Evolutionary conservation across 148 eudicot species (phyloP).

Genomic region (Chenopodium berlandieri): DNA sequence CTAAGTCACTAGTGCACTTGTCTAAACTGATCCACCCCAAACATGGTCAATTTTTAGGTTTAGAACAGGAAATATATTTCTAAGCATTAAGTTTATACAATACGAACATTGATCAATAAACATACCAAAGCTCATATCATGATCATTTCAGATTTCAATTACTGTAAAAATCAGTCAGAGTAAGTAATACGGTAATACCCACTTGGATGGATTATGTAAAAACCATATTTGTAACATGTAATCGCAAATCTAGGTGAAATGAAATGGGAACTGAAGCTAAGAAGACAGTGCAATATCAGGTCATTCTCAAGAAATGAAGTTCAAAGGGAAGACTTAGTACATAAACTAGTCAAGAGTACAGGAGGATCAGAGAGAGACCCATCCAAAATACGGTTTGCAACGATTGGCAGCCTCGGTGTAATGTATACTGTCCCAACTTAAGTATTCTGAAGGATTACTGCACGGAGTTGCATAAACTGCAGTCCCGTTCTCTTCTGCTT

Average conservation of each 20-base stretch:
- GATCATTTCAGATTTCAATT: no score
- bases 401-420: constrained; percentile 72
- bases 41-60: no score
- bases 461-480: constrained; percentile 40
- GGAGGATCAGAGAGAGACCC: constrained; percentile 31
- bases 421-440: constrained; percentile 86
- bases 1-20: no score
- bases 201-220: no score
- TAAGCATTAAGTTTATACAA: no score
- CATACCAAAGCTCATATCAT: neutral
- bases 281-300: neutral
- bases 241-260: neutral
- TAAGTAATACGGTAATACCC: no score
- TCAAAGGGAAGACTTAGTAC: neutral
- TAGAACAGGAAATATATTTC: no score
- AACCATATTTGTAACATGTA: neutral
- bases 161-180: no score
- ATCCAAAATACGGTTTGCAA: constrained; percentile 50
- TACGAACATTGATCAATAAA: neutral
- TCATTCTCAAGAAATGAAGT: neutral
- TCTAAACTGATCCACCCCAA: no score
- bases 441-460: constrained; percentile 41
- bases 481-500: constrained; percentile 39
- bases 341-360: constrained; percentile 11
- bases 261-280: neutral